Evolutionary conservation across 805 yeast genomes (phyloP).

Genomic region (Starmerella kuoi): DNA sequence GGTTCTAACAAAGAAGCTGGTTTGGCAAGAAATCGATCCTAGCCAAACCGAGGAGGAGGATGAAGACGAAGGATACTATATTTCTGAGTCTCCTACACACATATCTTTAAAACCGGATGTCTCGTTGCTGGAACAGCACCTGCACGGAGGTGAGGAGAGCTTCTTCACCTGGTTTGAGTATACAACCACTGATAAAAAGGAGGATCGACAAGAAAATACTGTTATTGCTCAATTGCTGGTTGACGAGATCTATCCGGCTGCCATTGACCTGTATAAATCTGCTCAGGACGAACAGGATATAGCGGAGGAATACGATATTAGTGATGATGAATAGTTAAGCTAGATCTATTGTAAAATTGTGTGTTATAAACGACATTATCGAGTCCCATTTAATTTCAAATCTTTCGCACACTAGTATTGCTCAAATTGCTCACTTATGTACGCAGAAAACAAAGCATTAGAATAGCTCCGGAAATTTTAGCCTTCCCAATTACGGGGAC

Average conservation of each 20-base stretch:
- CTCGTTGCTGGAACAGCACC: conserved; percentile 42
- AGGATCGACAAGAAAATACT: conserved; percentile 52
- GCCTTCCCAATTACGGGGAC: too few species aligned
- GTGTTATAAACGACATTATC: too few species aligned
- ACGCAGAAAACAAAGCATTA: too few species aligned
- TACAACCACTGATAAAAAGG: conserved; percentile 66
- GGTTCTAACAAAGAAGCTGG: conserved; percentile 48
- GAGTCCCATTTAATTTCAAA: too few species aligned
- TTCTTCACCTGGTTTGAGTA: conserved; percentile 81
- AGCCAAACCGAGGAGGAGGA: conserved; percentile 6
- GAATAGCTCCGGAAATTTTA: too few species aligned
- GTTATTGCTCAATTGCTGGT: conserved; percentile 58
- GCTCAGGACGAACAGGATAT: conserved; percentile 14
- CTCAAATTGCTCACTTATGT: too few species aligned
- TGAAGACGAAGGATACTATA: conserved; percentile 9
- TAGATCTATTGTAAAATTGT: background rate
- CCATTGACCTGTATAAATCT: conserved; percentile 50
- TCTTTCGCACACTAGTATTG: too few species aligned
- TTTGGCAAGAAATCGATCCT: conserved; percentile 15
- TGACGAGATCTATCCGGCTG: conserved; percentile 76
- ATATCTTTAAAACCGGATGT: conserved; percentile 62
- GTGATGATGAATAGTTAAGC: conserved; percentile 9
- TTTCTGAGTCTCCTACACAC: conserved; percentile 38
- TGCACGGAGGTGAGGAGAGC: conserved; percentile 41
- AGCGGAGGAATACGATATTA: conserved; percentile 22